Conservation (phyloP, 2,329 filamentous ascomycete genomes). For the Penicillium capsulatum region DNA sequence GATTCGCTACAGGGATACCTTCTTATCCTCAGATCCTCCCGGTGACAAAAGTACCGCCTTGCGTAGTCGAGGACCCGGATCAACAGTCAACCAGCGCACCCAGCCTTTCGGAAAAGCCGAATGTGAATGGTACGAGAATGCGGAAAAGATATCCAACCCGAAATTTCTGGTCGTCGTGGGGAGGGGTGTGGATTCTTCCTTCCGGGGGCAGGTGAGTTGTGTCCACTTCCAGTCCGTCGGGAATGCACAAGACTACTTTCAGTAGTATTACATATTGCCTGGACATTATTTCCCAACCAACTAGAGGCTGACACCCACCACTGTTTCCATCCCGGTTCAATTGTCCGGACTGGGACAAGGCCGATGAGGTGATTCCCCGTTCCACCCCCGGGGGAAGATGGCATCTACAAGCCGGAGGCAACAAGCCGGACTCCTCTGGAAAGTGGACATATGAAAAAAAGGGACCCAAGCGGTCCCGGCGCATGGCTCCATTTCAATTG, state of each 20-base stretch:
- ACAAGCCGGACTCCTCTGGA: not conserved
- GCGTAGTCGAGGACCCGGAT: not conserved
- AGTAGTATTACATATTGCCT: too few relatives aligned
- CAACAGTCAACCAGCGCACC: not conserved
- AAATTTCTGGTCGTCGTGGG: conserved; percentile 5
- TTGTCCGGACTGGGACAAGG: too few relatives aligned
- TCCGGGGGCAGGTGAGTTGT: not conserved
- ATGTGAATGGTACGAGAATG: not conserved
- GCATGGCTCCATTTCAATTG: too few relatives aligned
- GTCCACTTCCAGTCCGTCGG: conserved; percentile 11
- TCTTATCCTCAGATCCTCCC: not conserved
- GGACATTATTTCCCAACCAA: conserved; percentile 6
- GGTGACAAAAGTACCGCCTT: conserved; percentile 8
- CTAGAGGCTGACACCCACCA: too few relatives aligned
- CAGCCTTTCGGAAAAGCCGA: not conserved
- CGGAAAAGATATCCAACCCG: conserved; percentile 13
- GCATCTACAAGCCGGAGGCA: conserved; percentile 12
- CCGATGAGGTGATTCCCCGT: too few relatives aligned
- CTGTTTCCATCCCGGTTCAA: conserved; percentile 3
- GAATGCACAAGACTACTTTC: conserved; percentile 4
- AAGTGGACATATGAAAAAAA: too few relatives aligned
- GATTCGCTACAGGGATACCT: conserved; percentile 9
- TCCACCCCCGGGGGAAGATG: too few relatives aligned
- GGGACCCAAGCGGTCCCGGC: too few relatives aligned
- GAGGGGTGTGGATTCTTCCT: conserved; percentile 12